Evolutionary conservation across 2,329 filamentous ascomycete species (phyloP).

Genomic region (Colletotrichum falcatum): DNA sequence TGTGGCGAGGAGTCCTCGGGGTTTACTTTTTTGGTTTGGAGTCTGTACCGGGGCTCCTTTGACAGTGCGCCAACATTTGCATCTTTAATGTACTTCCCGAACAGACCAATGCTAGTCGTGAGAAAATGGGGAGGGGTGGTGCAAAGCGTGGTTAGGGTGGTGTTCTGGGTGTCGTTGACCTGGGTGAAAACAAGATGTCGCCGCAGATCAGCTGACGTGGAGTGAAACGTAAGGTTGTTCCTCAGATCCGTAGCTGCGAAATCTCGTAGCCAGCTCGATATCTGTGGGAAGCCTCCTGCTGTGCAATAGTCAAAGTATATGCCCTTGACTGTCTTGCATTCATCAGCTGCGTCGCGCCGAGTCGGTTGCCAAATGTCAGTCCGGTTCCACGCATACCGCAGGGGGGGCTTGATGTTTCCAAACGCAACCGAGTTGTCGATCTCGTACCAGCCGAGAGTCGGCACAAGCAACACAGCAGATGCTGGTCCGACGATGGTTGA

Average conservation of each 20-base stretch:
- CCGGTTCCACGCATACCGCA: background rate
- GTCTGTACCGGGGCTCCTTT: background rate
- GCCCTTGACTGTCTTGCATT: background rate
- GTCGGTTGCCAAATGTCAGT: no score
- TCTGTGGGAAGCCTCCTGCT: constrained; percentile 3
- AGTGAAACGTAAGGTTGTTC: background rate
- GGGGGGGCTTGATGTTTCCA: background rate
- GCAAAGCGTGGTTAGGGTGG: background rate
- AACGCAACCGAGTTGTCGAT: background rate
- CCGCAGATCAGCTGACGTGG: constrained; percentile 2
- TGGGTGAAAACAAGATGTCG: background rate
- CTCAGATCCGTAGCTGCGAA: no score
- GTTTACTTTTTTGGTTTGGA: background rate
- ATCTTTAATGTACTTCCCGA: background rate
- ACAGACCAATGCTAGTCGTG: constrained; percentile 3
- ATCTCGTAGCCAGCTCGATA: background rate
- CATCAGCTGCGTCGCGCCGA: background rate
- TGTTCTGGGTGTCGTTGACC: accelerated
- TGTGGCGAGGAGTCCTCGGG: background rate
- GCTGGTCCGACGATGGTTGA: constrained; percentile 25
- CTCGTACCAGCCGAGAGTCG: constrained; percentile 16
- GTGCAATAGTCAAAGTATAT: background rate
- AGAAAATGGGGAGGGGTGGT: constrained; percentile 1
- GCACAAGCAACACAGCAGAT: constrained; percentile 28
- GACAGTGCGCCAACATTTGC: background rate